Conservation (phyloP, 2,329 filamentous ascomycete species). For the Ophiostoma novo-ulmi region DNA sequence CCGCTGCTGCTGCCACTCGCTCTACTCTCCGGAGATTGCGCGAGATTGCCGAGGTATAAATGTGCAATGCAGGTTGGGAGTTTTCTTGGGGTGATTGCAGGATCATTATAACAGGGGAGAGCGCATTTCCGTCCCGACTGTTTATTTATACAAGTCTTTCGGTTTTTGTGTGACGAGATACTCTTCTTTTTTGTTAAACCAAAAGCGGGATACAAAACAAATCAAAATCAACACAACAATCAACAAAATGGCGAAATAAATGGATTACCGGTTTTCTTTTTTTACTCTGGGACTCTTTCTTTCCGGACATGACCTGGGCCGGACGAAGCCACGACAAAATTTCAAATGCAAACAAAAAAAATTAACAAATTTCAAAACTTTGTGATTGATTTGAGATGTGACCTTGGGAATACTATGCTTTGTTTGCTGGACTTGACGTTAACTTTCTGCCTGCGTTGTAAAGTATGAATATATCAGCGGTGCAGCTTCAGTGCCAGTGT, state of each 20-base stretch:
- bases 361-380: constrained; percentile 9
- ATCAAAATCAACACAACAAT: constrained; percentile 15
- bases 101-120: constrained; percentile 11
- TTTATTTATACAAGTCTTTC: constrained; percentile 10
- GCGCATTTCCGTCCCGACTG: constrained; percentile 14
- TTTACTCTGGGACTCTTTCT: constrained; percentile 13
- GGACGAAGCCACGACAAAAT: constrained; percentile 14
- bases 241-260: constrained; percentile 16
- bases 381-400: background rate
- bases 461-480: no score
- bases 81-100: constrained; percentile 12
- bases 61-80: constrained; percentile 12
- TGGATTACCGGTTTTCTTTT: constrained; percentile 16
- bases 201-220: constrained; percentile 14
- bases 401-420: no score
- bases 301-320: constrained; percentile 5
- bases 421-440: no score
- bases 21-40: constrained; percentile 95
- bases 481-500: no score
- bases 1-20: constrained; percentile 87
- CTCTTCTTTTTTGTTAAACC: constrained; percentile 7
- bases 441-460: no score
- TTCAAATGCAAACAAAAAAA: constrained; percentile 17
- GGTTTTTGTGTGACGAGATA: constrained; percentile 16
- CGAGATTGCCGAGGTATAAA: constrained; percentile 93